Base-by-base conservation (phyloP, 2,329 filamentous ascomycete species). In the Cryphonectria nitschkei region DNA sequence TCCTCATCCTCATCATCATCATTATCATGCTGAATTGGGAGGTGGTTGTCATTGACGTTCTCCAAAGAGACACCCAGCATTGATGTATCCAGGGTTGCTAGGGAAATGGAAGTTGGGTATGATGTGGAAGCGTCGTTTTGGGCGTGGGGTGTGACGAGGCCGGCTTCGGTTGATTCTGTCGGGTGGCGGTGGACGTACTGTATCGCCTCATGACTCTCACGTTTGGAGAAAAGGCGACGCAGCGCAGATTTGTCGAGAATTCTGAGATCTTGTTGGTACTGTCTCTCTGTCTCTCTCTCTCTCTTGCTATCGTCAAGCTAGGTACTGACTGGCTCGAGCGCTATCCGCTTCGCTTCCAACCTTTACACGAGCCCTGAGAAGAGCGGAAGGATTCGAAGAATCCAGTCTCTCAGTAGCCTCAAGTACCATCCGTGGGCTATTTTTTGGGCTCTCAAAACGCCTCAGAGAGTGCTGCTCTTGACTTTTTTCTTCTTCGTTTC, bases 271-370 rank as follows among this genome's bases (percentile, higher is more conserved):
- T 76, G 75, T 73, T 79, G 72, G 70, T 74, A 50, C 63, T 65
- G 63, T 65, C 63, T 65, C 62, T 64, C 63, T 65, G 68, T 72
- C 58, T 68, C 65, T 72, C 71, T 73, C 65, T 78, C 75, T 76
- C 74, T 84, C 89, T 88, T 90, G 89, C 90, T 92, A 92, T 87
- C 88, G 86, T 89, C 86, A 88, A 89, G 88, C 89, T 91, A 91
- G 87, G 86, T 88, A 86, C 86, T 88, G 82, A 86, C 86, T 88
- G 82, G 81, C 82, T 83, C 79, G 81, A 83, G 84, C 83, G 83
- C 84, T 85, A 85, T 82, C 82, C 82, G 84, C 84, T 83, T 81
- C 82, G 58, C 67, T 32, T 68, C 80, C 81, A 78, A 80, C 79
- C 75, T 78, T 83, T 82, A 81, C 83, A 84, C 83, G 82, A 81